phyloP scores from a whole-genome alignment of 345 rosid species.

The Syzygium grande region DNA sequence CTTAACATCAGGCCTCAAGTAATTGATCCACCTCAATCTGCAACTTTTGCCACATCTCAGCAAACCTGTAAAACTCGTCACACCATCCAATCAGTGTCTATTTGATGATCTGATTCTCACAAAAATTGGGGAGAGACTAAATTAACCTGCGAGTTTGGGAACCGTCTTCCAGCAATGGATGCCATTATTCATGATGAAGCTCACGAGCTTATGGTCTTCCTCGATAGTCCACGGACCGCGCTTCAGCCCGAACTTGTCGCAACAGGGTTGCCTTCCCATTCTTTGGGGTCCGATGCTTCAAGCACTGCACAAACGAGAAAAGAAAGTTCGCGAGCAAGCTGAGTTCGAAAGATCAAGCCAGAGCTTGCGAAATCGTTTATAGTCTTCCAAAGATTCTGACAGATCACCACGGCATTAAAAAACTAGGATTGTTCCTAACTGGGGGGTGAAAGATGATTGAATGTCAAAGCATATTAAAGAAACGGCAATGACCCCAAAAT shows the following conservation, averaged over 20 bases:
- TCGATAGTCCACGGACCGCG: slow-evolving; percentile 95
- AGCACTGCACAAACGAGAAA: not conserved
- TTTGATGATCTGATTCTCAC: not conserved
- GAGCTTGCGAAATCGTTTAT: not conserved
- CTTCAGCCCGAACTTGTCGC: slow-evolving; percentile 82
- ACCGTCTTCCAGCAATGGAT: slow-evolving; percentile 89
- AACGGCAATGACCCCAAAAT: not conserved
- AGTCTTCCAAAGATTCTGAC: slow-evolving; percentile 22
- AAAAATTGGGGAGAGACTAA: not conserved
- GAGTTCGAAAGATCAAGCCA: slow-evolving; percentile 1
- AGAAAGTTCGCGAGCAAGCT: not conserved
- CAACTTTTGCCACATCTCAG: slow-evolving; percentile 91
- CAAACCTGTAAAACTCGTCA: slow-evolving; percentile 34
- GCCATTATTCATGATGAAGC: slow-evolving; percentile 78
- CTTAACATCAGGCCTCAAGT: slow-evolving; percentile 81
- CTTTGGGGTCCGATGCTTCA: not conserved
- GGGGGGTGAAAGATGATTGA: not conserved
- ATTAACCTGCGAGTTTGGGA: slow-evolving; percentile 84
- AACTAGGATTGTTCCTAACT: slow-evolving; percentile 15
- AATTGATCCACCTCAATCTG: slow-evolving; percentile 89
- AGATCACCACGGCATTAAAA: slow-evolving; percentile 22
- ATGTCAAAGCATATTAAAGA: not conserved
- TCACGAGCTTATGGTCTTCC: slow-evolving; percentile 86
- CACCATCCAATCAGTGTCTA: not conserved
- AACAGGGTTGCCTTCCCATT: slow-evolving; percentile 89